Evolutionary conservation across 2,329 filamentous ascomycete species (phyloP), one percentile per base, ranked within the genome.

Genomic region (Coniochaeta prunicola): DNA sequence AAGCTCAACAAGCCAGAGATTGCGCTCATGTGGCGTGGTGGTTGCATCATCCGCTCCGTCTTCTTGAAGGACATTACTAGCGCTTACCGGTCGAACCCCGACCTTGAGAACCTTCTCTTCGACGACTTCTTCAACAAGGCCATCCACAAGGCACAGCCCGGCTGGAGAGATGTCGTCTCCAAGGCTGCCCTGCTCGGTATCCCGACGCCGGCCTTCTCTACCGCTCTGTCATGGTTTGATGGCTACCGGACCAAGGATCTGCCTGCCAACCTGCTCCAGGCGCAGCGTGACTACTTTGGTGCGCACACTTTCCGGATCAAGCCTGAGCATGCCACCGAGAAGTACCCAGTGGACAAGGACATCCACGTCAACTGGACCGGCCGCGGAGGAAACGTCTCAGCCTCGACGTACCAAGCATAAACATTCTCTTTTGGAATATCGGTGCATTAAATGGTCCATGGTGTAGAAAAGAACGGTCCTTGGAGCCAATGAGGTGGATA

Each of bases 311-410:
- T 94, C 87, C 81, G 81, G 70, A 85, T 94, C 79, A 93, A 94
- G 88, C 89, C 90, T 62, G 89, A 93, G 79, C 71, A 68, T 65
- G 89, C 89, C 68, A 89, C 71, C 75, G 85, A 81, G 60, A 92
- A 91, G 79, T 96, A 96, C 82, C 88, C 87, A 66, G 85, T 82
- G 68, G 91, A 88, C 76, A 80, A 92, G 80, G 86, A 97, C 76
- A 94, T 93, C 74, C 94, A 99, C 85, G 92, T 97, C 77, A 99
- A 99, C 90, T 99, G 94, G 94, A 99, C 94, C 68, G 94, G 94
- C 70, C 90, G 94, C 75, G 94, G 94, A 74, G 94, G 94, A 73
- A 94, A 97, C 74, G 90, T 99, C 66, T 96, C 92, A 68, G 94
- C 94, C 70, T 96, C 92, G 57, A 97, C 92, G 68, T 99, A 99